Percentiles rank a stretch among this genome's conserved stretches.
phyloP scores from a whole-genome alignment of 306 rosid species.

The Vigna hirtella region DNA sequence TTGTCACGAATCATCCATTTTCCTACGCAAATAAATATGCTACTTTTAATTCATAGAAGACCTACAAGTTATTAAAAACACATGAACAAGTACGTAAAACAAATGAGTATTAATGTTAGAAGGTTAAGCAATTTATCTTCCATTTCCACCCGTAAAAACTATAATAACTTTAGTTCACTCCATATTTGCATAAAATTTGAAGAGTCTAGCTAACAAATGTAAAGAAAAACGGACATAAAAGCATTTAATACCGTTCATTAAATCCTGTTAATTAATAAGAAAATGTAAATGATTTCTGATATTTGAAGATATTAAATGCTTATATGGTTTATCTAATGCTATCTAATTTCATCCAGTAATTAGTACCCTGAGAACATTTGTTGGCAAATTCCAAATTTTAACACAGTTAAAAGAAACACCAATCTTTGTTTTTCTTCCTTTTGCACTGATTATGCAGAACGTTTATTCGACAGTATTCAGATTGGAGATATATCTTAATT shows the following conservation, averaged over 20 bases:
- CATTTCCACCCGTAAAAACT: not conserved
- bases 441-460: conserved; percentile 13
- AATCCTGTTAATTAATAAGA: conserved; percentile 1
- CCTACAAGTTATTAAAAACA: not conserved
- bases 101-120: not conserved
- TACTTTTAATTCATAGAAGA: conserved; percentile 34
- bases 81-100: conserved; percentile 5
- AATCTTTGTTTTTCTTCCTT: not conserved
- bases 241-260: not conserved
- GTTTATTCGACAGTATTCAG: conserved; percentile 5
- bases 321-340: not conserved
- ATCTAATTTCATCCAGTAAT: not conserved
- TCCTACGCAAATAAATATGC: conserved; percentile 39
- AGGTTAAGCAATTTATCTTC: not conserved
- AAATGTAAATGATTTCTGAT: not conserved
- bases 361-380: not conserved
- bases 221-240: not conserved
- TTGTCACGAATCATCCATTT: conserved; percentile 42
- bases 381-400: conserved; percentile 11
- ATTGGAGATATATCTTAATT: conserved; percentile 25
- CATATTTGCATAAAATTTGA: not conserved
- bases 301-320: not conserved
- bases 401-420: conserved; percentile 8
- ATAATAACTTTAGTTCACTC: not conserved
- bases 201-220: conserved; percentile 1